Evolutionary conservation across 2,329 filamentous ascomycete species (phyloP).

Genomic region (Venturiaceae sp.): DNA sequence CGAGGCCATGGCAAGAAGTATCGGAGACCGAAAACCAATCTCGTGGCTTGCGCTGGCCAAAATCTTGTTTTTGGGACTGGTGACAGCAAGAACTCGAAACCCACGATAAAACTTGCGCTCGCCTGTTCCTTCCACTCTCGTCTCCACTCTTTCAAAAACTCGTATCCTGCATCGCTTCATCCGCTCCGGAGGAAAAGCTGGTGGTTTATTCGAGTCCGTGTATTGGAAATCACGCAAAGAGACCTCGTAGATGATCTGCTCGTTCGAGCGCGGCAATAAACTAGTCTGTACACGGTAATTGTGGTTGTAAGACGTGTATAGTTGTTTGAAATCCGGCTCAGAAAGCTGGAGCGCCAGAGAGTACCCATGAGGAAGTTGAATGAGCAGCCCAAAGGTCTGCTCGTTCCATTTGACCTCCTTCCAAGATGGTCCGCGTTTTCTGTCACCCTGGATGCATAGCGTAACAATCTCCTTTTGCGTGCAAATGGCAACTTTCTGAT

Average conservation of each 20-base stretch:
- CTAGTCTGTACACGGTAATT: conserved; percentile 65
- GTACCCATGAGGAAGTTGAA: conserved; percentile 69
- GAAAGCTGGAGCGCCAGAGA: conserved; percentile 59
- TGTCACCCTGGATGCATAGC: conserved; percentile 60
- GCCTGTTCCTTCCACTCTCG: conserved; percentile 63
- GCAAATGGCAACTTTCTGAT: conserved; percentile 62
- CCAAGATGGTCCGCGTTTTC: conserved; percentile 64
- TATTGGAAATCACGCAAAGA: conserved; percentile 70
- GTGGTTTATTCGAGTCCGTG: conserved; percentile 61
- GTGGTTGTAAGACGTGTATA: conserved; percentile 82
- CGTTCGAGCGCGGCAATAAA: conserved; percentile 58
- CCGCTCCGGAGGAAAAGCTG: conserved; percentile 66
- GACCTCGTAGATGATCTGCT: conserved; percentile 59
- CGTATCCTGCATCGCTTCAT: conserved; percentile 62
- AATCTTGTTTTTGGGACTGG: conserved; percentile 66
- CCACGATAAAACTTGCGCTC: conserved; percentile 66
- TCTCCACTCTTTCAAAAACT: conserved; percentile 62
- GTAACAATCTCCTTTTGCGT: conserved; percentile 75
- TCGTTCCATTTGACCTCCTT: conserved; percentile 73
- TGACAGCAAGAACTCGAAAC: conserved; percentile 69
- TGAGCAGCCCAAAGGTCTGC: conserved; percentile 53
- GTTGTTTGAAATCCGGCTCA: conserved; percentile 66
- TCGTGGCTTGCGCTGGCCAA: conserved; percentile 67
- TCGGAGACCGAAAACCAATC: conserved; percentile 53
- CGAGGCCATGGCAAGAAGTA: conserved; percentile 53